A percentile compares a stretch with the other conserved stretches of the same genome.
These are phyloP conservation scores for Brassica hybrid DNA, from an alignment of 441 rosid genomes.

Conservation along the genomic window DNA sequence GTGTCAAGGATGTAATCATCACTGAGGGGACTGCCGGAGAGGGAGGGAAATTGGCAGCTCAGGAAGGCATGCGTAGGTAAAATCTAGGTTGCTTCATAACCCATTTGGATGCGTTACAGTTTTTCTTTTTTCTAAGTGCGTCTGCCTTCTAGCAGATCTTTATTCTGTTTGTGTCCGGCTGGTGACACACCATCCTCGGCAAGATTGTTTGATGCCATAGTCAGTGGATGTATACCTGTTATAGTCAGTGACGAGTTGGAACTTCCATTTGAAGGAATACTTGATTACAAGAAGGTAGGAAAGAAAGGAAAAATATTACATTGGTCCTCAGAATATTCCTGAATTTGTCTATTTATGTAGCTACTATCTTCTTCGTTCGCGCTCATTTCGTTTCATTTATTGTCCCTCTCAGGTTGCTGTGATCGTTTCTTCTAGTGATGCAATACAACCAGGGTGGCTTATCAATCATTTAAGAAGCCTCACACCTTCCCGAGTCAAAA, in stretches of 20 bases:
- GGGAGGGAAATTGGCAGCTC: conserved; percentile 83
- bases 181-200: conserved; percentile 99
- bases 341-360: background rate
- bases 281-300: conserved; percentile 78
- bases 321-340: background rate
- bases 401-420: conserved; percentile 68
- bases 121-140: background rate
- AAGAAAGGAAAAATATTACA: no score
- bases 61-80: conserved; percentile 89
- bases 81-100: conserved; percentile 5
- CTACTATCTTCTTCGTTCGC: background rate
- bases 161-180: conserved; percentile 92
- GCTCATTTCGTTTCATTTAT: conserved; percentile 13
- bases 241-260: conserved; percentile 80
- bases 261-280: conserved; percentile 93
- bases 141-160: conserved; percentile 57
- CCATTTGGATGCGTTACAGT: background rate
- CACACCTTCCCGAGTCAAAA: conserved; percentile 56
- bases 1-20: conserved; percentile 58
- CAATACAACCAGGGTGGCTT: conserved; percentile 82
- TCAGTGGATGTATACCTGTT: conserved; percentile 90
- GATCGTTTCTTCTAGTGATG: conserved; percentile 85
- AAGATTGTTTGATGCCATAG: conserved; percentile 83
- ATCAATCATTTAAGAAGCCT: conserved; percentile 64
- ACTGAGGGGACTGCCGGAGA: conserved; percentile 90